These are phyloP conservation scores for Prototheca wickerhamii DNA, from an alignment of 163 green algal species.

Conservation along the genomic window DNA sequence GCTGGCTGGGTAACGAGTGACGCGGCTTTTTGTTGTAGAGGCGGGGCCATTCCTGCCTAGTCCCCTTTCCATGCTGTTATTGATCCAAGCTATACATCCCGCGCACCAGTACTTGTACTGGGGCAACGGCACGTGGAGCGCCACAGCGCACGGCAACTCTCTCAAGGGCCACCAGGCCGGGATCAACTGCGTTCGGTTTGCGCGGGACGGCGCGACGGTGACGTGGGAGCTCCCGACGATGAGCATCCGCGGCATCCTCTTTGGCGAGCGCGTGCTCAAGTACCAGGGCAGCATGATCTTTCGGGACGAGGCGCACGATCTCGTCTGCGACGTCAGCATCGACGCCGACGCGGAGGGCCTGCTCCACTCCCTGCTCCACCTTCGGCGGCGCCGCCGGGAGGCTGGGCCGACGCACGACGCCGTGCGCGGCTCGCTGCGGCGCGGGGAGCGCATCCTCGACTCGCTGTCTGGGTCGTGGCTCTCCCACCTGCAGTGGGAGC, in stretches of 20 bases:
- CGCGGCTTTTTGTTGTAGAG: not conserved
- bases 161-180: slow-evolving; percentile 45
- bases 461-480: slow-evolving; percentile 41
- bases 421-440: slow-evolving; percentile 5
- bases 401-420: slow-evolving; percentile 17
- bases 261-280: slow-evolving; percentile 39
- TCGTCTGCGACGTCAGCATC: slow-evolving; percentile 34
- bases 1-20: not conserved
- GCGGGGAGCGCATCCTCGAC: slow-evolving; percentile 28
- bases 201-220: slow-evolving; percentile 28
- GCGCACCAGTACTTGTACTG: slow-evolving; percentile 37
- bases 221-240: slow-evolving; percentile 36
- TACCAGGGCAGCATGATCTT: slow-evolving; percentile 48
- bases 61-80: not conserved
- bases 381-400: slow-evolving; percentile 31
- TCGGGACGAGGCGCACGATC: slow-evolving; percentile 34
- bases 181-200: slow-evolving; percentile 34
- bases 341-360: slow-evolving; percentile 21
- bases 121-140: slow-evolving; percentile 43
- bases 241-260: slow-evolving; percentile 39
- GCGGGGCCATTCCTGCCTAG: not conserved
- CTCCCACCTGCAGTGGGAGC: slow-evolving; percentile 39
- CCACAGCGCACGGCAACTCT: slow-evolving; percentile 43
- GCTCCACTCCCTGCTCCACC: slow-evolving; percentile 22
- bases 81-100: not conserved